Conservation (phyloP, 2,329 filamentous ascomycete species). For the Pseudophaeomoniella oleicola region DNA sequence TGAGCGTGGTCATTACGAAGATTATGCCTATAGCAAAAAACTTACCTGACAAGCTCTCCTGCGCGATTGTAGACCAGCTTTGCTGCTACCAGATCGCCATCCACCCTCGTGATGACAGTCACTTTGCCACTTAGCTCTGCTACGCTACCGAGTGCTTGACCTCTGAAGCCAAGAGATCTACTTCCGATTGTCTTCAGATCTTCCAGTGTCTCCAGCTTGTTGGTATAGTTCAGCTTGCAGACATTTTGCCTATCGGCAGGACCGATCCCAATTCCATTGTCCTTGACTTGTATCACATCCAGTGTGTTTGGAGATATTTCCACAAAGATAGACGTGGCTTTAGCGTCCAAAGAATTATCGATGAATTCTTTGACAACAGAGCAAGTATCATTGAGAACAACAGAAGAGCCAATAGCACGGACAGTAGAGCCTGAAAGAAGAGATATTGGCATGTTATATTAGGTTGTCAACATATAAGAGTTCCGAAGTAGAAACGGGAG, state of each 20-base stretch:
- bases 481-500: too few relatives aligned
- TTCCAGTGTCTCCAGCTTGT: slow-evolving; percentile 44
- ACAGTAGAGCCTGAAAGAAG: slow-evolving; percentile 26
- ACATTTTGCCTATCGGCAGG: slow-evolving; percentile 39
- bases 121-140: slow-evolving; percentile 42
- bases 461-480: too few relatives aligned
- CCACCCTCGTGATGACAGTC: slow-evolving; percentile 40
- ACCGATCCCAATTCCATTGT: slow-evolving; percentile 49
- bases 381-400: slow-evolving; percentile 40
- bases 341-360: slow-evolving; percentile 53
- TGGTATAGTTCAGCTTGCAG: slow-evolving; percentile 45
- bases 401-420: slow-evolving; percentile 40
- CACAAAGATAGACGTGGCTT: slow-evolving; percentile 40
- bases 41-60: slow-evolving; percentile 33
- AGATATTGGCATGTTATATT: slow-evolving; percentile 31
- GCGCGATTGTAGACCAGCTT: slow-evolving; percentile 34
- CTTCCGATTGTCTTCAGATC: slow-evolving; percentile 42
- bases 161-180: slow-evolving; percentile 47
- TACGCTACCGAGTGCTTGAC: slow-evolving; percentile 48
- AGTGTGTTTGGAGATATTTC: slow-evolving; percentile 45
- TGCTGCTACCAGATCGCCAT: slow-evolving; percentile 39
- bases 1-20: slow-evolving; percentile 1
- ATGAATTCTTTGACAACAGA: slow-evolving; percentile 51
- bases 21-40: slow-evolving; percentile 1
- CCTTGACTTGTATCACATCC: slow-evolving; percentile 47